These are phyloP conservation scores for Exophiala dermatitidis DNA, from an alignment of 2,329 filamentous ascomycete genomes.

Conservation along the genomic window DNA sequence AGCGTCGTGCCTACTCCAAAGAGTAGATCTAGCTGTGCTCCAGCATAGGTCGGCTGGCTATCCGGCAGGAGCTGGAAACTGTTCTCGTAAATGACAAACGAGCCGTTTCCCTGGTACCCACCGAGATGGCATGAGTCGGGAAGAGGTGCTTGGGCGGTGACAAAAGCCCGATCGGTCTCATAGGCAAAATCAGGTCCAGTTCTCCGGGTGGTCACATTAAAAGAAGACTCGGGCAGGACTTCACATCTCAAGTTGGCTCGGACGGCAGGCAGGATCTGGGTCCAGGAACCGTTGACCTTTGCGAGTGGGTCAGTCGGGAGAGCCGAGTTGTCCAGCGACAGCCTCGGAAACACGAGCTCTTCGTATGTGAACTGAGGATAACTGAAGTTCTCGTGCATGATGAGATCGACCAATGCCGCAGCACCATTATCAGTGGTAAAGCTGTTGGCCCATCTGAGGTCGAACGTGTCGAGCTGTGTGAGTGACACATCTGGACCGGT, in stretches of 20 bases:
- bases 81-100: conserved; percentile 18
- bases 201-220: conserved; percentile 14
- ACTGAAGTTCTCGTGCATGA: conserved; percentile 22
- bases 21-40: conserved; percentile 23
- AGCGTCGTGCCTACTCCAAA: conserved; percentile 22
- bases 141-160: conserved; percentile 18
- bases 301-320: conserved; percentile 8
- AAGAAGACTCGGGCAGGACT: conserved; percentile 8
- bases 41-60: conserved; percentile 19
- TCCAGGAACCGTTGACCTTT: conserved; percentile 11
- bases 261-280: conserved; percentile 13
- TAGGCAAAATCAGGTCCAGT: conserved; percentile 15
- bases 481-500: conserved; percentile 25
- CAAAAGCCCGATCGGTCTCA: conserved; percentile 19
- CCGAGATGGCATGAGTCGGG: conserved; percentile 22
- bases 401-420: conserved; percentile 19
- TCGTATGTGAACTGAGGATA: conserved; percentile 24
- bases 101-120: conserved; percentile 13
- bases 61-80: conserved; percentile 19
- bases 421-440: conserved; percentile 23
- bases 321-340: conserved; percentile 17
- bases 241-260: conserved; percentile 23
- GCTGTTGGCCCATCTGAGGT: conserved; percentile 23
- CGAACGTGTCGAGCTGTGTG: conserved; percentile 29
- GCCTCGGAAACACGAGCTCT: conserved; percentile 22